Base-by-base conservation (phyloP, 2,329 filamentous ascomycete species). In the Herpotrichia juniperi region DNA sequence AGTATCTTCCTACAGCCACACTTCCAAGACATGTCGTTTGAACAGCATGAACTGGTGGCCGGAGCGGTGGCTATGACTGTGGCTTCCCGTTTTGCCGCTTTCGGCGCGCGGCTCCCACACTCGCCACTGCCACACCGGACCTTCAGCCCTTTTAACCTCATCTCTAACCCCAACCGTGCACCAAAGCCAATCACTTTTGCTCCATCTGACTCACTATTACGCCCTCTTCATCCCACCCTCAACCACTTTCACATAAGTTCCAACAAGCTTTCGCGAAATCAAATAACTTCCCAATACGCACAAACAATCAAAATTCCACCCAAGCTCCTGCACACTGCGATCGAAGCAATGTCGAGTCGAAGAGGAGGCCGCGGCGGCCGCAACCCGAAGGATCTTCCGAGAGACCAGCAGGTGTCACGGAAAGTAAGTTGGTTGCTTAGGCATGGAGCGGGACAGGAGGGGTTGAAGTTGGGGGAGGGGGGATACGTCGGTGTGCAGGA, bases 401-500 rank as follows among this genome's bases (percentile, higher is more conserved):
- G 78, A 26, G 71, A 78, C 22, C 74, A 78, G 16, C 71, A 73
- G 39, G 74, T 83, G 3, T 81, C 79, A 7, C 78, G 78, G 59
- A 77, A 78, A 34, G 60, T 82, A n/a, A 79, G 75, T 54, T 81
- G 78, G 71, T 71, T 88, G 1, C 76, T 88, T 25, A 80, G 86
- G 22, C 86, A 89, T 69, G 83, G 82, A 1, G 86, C 86, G 0
- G 77, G 79, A 53, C 78, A 80, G 49, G 85, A 88, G 71, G 81
- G 82, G 1, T 70, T 89, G 48, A 78, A 77, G 58, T 76, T 88
- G 56, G 80, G 82, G 50, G 74, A 75, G 17, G 81, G 83, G 30
- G 86, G 86, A 12, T 89, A 85, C 67, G 80, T 84, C 21, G 83
- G 80, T 60, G 80, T 87, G 25, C 73, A 76, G 25, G 84, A 87